phyloP scores from a whole-genome alignment of 1,284 basidiomycete species.

The Boletellus deceptivus region DNA sequence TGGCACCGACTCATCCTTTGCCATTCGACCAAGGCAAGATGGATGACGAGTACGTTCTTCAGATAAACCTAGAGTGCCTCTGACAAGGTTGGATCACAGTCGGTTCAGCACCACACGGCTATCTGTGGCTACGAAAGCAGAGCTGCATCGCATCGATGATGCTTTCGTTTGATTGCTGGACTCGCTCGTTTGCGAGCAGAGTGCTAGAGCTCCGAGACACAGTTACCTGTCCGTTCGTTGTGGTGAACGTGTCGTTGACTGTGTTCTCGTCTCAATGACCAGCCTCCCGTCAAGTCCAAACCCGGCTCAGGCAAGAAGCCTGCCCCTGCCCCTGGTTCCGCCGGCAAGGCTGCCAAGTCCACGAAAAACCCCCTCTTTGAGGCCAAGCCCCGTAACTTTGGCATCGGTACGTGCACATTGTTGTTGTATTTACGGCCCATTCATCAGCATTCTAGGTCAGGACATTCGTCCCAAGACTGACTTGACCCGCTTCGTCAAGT shows the following conservation, averaged over 20 bases:
- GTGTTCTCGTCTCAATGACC: conserved; percentile 82
- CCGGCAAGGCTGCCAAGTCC: conserved; percentile 71
- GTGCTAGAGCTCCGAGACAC: conserved; percentile 73
- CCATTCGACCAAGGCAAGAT: conserved; percentile 5
- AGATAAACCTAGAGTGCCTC: conserved; percentile 11
- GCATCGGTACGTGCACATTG: conserved; percentile 71
- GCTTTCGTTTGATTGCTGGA: conserved; percentile 30
- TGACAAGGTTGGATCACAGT: conserved; percentile 14
- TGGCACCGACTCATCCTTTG: conserved; percentile 26
- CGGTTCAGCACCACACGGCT: conserved; percentile 23
- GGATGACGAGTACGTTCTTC: conserved; percentile 27
- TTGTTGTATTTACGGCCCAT: not conserved
- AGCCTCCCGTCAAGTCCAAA: conserved; percentile 67
- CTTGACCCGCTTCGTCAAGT: conserved; percentile 98
- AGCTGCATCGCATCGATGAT: conserved; percentile 23
- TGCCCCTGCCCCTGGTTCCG: conserved; percentile 72
- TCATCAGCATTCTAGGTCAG: conserved; percentile 61
- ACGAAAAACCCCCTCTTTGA: conserved; percentile 98
- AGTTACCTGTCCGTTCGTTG: conserved; percentile 35
- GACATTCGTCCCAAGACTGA: conserved; percentile 91
- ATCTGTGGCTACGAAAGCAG: conserved; percentile 18
- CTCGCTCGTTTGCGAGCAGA: conserved; percentile 23
- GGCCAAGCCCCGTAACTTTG: conserved; percentile 87
- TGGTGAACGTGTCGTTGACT: conserved; percentile 47
- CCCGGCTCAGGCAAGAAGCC: conserved; percentile 75